These are phyloP conservation scores for Tulasnella sp. DNA, from an alignment of 768 basidiomycete genomes.

Conservation along the genomic window DNA sequence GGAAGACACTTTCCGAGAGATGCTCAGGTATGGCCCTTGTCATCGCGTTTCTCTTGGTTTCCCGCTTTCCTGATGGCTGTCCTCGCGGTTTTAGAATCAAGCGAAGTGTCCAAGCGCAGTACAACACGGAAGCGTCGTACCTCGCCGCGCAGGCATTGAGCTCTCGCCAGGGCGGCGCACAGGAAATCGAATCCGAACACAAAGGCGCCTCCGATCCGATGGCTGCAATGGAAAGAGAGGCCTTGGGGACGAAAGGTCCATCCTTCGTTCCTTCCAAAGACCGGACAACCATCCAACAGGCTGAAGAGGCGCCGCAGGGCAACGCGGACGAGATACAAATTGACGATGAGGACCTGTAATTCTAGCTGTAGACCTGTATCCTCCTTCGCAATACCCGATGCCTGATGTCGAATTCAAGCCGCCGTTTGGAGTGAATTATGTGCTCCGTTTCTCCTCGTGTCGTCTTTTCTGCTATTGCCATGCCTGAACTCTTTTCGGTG, in stretches of 20 bases:
- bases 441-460: too few relatives aligned
- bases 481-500: too few relatives aligned
- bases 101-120: conserved; percentile 95
- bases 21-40: conserved; percentile 32
- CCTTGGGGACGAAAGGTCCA: conserved; percentile 52
- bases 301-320: conserved; percentile 40
- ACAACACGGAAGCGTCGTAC: conserved; percentile 95
- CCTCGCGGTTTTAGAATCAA: conserved; percentile 59
- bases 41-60: background rate
- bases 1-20: conserved; percentile 86
- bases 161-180: conserved; percentile 53
- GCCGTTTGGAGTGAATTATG: too few relatives aligned
- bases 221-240: conserved; percentile 75
- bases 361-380: background rate
- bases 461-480: too few relatives aligned
- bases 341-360: conserved; percentile 61
- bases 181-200: conserved; percentile 38
- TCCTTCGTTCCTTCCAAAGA: conserved; percentile 74
- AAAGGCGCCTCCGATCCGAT: conserved; percentile 64
- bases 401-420: background rate
- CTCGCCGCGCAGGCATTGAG: conserved; percentile 86
- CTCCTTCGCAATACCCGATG: background rate
- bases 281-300: conserved; percentile 41
- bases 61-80: background rate
- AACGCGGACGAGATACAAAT: conserved; percentile 88